A percentile compares a stretch with the other conserved stretches of the same genome.
phyloP scores from a whole-genome alignment of 371 early-diverging fungal genomes.

The Nosema muscidifuracis region DNA sequence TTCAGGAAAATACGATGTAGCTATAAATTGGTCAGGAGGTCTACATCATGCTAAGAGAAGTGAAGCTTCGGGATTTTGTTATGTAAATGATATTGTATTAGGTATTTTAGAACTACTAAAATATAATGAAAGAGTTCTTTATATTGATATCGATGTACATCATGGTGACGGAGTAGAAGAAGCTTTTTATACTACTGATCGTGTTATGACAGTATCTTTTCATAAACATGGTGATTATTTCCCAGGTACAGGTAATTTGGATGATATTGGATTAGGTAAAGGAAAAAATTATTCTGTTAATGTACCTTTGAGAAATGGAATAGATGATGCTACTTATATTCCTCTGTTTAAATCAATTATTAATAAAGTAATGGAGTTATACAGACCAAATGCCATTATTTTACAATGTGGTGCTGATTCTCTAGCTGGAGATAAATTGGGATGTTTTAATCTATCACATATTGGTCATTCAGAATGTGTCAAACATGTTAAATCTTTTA shows the following conservation, averaged over 20 bases:
- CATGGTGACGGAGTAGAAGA: constrained; percentile 98
- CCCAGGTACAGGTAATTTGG: constrained; percentile 83
- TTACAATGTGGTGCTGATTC: constrained; percentile 98
- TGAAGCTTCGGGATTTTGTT: constrained; percentile 95
- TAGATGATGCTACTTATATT: constrained; percentile 83
- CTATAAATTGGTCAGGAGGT: constrained; percentile 96
- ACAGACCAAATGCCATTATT: constrained; percentile 86
- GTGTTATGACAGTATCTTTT: constrained; percentile 95
- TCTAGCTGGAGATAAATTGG: constrained; percentile 90
- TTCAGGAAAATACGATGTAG: constrained; percentile 78
- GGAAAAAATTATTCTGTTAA: constrained; percentile 88
- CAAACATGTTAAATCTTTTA: constrained; percentile 78
- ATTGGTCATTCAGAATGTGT: constrained; percentile 78
- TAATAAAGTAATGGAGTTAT: constrained; percentile 76
- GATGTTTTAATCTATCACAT: constrained; percentile 85
- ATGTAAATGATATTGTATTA: constrained; percentile 95
- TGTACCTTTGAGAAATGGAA: constrained; percentile 88
- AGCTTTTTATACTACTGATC: constrained; percentile 93
- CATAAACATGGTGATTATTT: constrained; percentile 95
- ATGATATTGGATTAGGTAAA: constrained; percentile 67
- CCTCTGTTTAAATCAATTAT: constrained; percentile 75
- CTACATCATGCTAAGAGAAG: constrained; percentile 92
- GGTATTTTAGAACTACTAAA: constrained; percentile 85
- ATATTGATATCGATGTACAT: constrained; percentile 97
- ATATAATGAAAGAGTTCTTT: constrained; percentile 84